phyloP scores from a whole-genome alignment of 306 rosid species.

The Arachis stenosperma region DNA sequence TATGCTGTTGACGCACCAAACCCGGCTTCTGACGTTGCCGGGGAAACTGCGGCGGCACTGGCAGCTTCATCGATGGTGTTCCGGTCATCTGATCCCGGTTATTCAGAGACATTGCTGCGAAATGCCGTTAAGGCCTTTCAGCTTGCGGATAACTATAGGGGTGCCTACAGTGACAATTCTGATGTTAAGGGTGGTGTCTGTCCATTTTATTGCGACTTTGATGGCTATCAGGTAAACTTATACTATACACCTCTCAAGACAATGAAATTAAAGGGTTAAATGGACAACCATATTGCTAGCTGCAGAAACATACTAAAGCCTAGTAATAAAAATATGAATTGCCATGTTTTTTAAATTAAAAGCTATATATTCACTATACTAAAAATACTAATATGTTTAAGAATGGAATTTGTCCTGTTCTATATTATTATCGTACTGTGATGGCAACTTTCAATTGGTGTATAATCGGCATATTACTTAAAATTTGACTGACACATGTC shows the following conservation, averaged over 20 bases:
- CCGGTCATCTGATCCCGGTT: constrained; percentile 61
- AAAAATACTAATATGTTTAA: no score
- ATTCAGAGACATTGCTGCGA: constrained; percentile 63
- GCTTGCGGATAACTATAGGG: constrained; percentile 68
- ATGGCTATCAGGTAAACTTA: constrained; percentile 71
- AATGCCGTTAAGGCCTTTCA: constrained; percentile 68
- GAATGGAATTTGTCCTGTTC: no score
- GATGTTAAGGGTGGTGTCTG: constrained; percentile 68
- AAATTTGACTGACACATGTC: no score
- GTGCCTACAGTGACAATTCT: constrained; percentile 84
- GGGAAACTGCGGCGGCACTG: constrained; percentile 80
- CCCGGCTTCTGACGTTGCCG: constrained; percentile 82
- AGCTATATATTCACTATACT: no score
- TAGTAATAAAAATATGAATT: no score
- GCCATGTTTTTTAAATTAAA: no score
- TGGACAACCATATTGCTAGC: no score
- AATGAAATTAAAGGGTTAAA: no score
- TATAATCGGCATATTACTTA: no score
- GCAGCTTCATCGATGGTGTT: constrained; percentile 78
- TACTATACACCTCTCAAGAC: constrained; percentile 3
- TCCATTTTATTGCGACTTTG: constrained; percentile 82
- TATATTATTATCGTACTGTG: no score
- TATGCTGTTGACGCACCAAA: constrained; percentile 84
- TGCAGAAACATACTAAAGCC: no score
- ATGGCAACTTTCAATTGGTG: no score